phyloP scores from a whole-genome alignment of 345 rosid genomes.

The Eucalyptus pauciflora region DNA sequence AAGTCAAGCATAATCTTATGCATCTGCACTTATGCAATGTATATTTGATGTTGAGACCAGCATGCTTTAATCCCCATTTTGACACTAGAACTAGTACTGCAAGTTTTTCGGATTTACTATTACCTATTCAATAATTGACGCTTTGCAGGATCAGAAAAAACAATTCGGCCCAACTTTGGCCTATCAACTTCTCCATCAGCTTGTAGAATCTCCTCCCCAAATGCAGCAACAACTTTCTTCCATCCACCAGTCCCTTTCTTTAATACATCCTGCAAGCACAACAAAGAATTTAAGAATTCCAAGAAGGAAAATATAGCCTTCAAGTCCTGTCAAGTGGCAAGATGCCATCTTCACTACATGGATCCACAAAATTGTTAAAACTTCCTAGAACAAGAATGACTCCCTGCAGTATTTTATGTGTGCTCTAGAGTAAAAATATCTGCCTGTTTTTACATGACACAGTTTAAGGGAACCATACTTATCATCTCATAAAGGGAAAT shows the following conservation, averaged over 20 bases:
- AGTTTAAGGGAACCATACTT: not conserved
- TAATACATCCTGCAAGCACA: not conserved
- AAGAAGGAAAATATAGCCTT: not conserved
- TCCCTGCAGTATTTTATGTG: not conserved
- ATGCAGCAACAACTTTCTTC: slow-evolving; percentile 15
- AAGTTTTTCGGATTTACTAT: not conserved
- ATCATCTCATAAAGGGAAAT: not conserved
- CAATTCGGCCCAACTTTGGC: slow-evolving; percentile 38
- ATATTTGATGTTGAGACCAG: not conserved
- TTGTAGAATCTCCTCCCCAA: slow-evolving; percentile 15
- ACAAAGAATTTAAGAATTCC: not conserved
- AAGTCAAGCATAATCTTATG: not conserved
- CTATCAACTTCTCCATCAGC: slow-evolving; percentile 16
- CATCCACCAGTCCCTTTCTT: slow-evolving; percentile 11
- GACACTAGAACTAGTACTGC: not conserved
- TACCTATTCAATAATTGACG: slow-evolving; percentile 82
- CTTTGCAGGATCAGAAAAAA: slow-evolving; percentile 69
- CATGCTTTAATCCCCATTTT: not conserved
- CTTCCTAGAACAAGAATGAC: not conserved
- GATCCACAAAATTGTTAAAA: not conserved
- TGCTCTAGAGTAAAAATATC: not conserved
- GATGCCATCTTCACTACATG: not conserved
- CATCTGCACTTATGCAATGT: not conserved
- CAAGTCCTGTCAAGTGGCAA: not conserved
- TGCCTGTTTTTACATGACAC: not conserved